Base-by-base conservation (phyloP, 176 grass and related monocot genomes). In the Raddia distichophylla region DNA sequence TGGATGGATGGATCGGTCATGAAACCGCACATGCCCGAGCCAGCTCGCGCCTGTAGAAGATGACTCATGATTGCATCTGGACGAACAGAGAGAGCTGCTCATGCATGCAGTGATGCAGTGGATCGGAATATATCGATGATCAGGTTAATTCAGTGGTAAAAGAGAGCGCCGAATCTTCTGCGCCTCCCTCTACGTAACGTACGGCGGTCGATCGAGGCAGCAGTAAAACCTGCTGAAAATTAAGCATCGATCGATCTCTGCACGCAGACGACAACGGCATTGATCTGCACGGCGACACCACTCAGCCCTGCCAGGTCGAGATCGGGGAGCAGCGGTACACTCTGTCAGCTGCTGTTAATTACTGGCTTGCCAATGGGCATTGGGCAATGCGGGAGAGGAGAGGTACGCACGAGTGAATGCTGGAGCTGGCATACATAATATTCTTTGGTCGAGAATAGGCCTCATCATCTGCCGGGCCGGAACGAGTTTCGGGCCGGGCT, bases 371-470 rank as follows among this genome's bases (percentile, higher is more conserved):
- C 27, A 27, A 27, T 27, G 27, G 7, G 20, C 27, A 27, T 0
- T 27, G 27, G 7, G 20, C 48, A 56, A 60, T 75, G 73, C 17
- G 17, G 53, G 34, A 15, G 40, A 54, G 17, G 18, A 35, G 34
- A 15, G 40, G 34, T 5, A 40, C 15, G 61, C 20, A 18, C 18
- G 62, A 20, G 54, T 81, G 35, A 82, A 82, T 82, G 67, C 79
- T 71, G 1, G 11, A 22, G 7, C 5, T 15, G 48, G 27, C 1
- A 27, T 27, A 27, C 1, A 27, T 14, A 3, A 12, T 53, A 48
- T 72, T 53, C 69, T 49, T 15, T 27, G 48, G 22, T 34, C 14
- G 49, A 73, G 49, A n/a, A n/a, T n/a, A n/a, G n/a, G n/a, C n/a
- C n/a, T n/a, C n/a, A n/a, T n/a, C n/a, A n/a, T n/a, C n/a, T n/a